Base-by-base conservation (phyloP, 2,329 filamentous ascomycete species). In the Fusarium sp. region DNA sequence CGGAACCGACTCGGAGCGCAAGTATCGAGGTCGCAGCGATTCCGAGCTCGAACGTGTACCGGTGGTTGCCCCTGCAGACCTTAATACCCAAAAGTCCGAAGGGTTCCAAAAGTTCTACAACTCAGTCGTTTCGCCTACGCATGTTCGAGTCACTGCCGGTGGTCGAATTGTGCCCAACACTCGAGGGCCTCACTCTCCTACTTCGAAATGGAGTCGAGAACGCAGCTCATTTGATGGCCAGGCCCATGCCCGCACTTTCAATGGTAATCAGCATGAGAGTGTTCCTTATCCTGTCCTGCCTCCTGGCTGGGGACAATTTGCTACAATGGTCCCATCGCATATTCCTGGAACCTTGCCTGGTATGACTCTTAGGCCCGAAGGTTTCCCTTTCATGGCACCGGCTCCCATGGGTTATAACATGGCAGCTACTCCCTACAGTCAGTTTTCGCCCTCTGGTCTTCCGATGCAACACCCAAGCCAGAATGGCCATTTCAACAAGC, bases 21-120 rank as follows among this genome's bases (percentile, higher is more conserved):
- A 79, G 53, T 86, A 84, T 61, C 77, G 79, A 37, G 81, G 83
- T 49, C 78, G 85, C 54, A 80, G 77, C 48, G 80, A 80, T 19
- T 80, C 79, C 2, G 82, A 85, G 64, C 70, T 79, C 19, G 76
- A 77, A 43, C 77, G 74, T 41, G 84, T 84, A 46, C 85, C 86
- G 8, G 78, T 87, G 35, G 78, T 84, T 50, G 87, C 87, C 22
- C 87, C 87, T 13, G 76, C 82, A 20, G 85, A 82, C 10, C 75
- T 85, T 33, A 77, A 76, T 37, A 84, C 85, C 25, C 88, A 90
- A 74, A 84, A 85, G 68, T 84, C 83, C 33, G 87, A 90, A 74
- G 88, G 88, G n/a, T 91, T 91, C 69, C 85, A 89, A 75, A 82
- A 85, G 52, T 91, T 91, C 73, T 90, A 88, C 78, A 88, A 88